Evolutionary conservation across 2,329 filamentous ascomycete genomes (phyloP), one percentile per base, ranked within the genome.

Genomic region (Corynespora cassiicola): DNA sequence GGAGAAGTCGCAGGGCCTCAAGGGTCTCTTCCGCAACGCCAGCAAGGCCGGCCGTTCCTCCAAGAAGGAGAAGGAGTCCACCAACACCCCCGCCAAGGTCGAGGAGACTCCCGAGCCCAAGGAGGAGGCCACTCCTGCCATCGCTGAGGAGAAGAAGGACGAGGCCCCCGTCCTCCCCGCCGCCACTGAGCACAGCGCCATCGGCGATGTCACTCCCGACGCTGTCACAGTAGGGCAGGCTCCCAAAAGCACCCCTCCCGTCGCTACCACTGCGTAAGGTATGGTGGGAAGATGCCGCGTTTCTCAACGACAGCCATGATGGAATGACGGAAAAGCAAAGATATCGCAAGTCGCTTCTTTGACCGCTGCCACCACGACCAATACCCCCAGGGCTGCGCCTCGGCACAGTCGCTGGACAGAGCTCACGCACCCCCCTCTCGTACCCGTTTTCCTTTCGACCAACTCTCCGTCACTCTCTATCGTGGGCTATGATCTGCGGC

Each of bases 321-420:
- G 66, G 61, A 65, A 70, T 68, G 66, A 68, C 65, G 66, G 66
- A 69, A 70, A 68, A 68, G 64, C 65, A 65, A 63, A 66, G 50
- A 59, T 53, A 62, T 47, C 61, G 56, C 56, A 61, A 45, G 51
- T 64, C 63, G 49, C 58, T 69, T 62, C 57, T 69, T 66, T 68
- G 58, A 68, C 58, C 62, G 56, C 52, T 61, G 55, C 55, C 56
- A 50, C 50, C 45, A 54, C 54, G 53, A 47, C 56, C 52, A 57
- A 58, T 62, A 61, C 60, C 62, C 62, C 56, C 54, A 54, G 48
- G 47, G 50, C 51, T 45, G 45, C 46, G 37, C 44, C 39, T 56
- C 45, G 49, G 44, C 47, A 42, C 44, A 41, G 47, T 45, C 47
- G 54, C 54, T 63, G 61, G 62, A 67, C 59, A 53, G 52, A 58